Conservation (phyloP, 148 eudicot species). For the Rhododendron simsii region DNA sequence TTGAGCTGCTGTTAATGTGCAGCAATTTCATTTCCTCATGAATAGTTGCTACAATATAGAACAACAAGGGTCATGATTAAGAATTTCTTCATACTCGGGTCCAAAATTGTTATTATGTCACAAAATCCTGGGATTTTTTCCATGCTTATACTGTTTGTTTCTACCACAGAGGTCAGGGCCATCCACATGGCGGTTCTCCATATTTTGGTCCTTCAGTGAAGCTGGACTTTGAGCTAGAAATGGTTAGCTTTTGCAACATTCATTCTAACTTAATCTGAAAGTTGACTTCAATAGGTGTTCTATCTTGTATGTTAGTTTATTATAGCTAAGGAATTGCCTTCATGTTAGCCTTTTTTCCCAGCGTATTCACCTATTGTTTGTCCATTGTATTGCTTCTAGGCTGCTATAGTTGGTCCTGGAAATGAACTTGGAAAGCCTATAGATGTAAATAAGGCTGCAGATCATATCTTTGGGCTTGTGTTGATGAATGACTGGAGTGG, state of each 20-base stretch:
- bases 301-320: background rate
- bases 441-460: conserved; percentile 80
- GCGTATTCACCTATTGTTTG: conserved; percentile 6
- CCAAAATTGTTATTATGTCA: background rate
- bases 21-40: background rate
- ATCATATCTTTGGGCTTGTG: conserved; percentile 94
- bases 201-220: conserved; percentile 91
- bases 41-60: background rate
- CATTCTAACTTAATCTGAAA: background rate
- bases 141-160: conserved; percentile 9
- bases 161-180: conserved; percentile 78
- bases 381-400: conserved; percentile 44
- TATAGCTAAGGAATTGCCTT: background rate
- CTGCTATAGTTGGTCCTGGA: conserved; percentile 97
- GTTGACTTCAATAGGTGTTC: background rate
- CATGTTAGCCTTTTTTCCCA: conserved; percentile 2
- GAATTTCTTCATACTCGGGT: background rate
- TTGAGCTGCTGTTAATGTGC: background rate
- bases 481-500: conserved; percentile 99
- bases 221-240: conserved; percentile 96
- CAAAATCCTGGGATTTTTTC: background rate
- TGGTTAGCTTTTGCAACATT: conserved; percentile 42
- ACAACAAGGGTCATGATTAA: background rate
- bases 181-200: conserved; percentile 66
- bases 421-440: conserved; percentile 78